These are phyloP conservation scores for Tephrocybe sp. DNA, from an alignment of 768 basidiomycete species.

Conservation along the genomic window DNA sequence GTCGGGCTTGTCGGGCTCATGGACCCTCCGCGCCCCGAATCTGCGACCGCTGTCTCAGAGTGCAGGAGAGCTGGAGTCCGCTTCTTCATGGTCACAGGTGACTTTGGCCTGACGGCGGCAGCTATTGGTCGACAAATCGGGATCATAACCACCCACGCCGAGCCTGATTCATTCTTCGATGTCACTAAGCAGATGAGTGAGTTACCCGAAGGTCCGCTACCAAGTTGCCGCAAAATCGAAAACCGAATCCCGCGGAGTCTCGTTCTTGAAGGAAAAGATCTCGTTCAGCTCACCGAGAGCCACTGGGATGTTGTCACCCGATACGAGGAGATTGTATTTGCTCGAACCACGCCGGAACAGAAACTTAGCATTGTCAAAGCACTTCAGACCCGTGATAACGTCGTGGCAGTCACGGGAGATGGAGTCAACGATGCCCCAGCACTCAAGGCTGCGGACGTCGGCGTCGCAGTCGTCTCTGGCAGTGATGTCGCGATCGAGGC, in stretches of 20 bases:
- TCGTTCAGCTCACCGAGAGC: slow-evolving; percentile 29
- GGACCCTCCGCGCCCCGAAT: slow-evolving; percentile 54
- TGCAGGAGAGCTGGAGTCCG: slow-evolving; percentile 52
- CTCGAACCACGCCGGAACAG: slow-evolving; percentile 55
- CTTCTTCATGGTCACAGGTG: slow-evolving; percentile 59
- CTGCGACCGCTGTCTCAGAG: slow-evolving; percentile 41
- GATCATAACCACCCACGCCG: slow-evolving; percentile 37
- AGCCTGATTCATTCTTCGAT: slow-evolving; percentile 9
- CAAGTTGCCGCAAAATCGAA: slow-evolving; percentile 26
- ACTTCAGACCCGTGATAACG: slow-evolving; percentile 45
- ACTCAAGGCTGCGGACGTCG: slow-evolving; percentile 53
- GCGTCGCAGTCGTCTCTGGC: slow-evolving; percentile 47
- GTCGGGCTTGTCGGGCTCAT: slow-evolving; percentile 53
- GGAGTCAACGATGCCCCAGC: slow-evolving; percentile 56
- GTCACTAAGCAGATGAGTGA: slow-evolving; percentile 4
- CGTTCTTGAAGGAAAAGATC: slow-evolving; percentile 44
- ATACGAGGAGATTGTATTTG: slow-evolving; percentile 48
- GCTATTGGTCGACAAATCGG: slow-evolving; percentile 47
- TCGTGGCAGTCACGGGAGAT: slow-evolving; percentile 56
- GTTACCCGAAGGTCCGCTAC: neutral
- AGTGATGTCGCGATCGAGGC: slow-evolving; percentile 51
- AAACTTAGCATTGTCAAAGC: slow-evolving; percentile 58
- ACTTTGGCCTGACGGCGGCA: slow-evolving; percentile 52
- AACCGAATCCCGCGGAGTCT: slow-evolving; percentile 34
- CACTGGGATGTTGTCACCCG: slow-evolving; percentile 41